phyloP scores from a whole-genome alignment of 441 rosid species.

The Monsonia emarginata region DNA sequence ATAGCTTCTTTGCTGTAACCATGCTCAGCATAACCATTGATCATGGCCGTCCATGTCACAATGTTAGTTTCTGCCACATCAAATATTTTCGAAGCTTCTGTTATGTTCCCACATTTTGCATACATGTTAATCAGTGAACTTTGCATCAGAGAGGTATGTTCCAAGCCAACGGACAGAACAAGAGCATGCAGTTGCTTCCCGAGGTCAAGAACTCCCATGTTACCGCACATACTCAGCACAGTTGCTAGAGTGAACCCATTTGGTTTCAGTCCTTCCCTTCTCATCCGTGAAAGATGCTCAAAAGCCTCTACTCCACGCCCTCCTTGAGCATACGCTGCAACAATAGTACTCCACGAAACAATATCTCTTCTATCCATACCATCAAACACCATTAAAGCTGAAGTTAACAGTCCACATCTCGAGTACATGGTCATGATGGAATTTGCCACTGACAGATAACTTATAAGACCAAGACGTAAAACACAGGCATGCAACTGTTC shows the following conservation, averaged over 20 bases:
- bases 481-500: constrained; percentile 68
- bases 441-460: constrained; percentile 52
- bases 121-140: constrained; percentile 85
- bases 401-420: constrained; percentile 45
- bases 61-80: constrained; percentile 40
- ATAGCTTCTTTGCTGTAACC: constrained; percentile 64
- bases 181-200: constrained; percentile 76
- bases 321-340: constrained; percentile 58
- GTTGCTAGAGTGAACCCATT: constrained; percentile 68
- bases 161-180: constrained; percentile 47
- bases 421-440: constrained; percentile 69
- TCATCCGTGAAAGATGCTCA: constrained; percentile 58
- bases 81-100: constrained; percentile 59
- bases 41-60: constrained; percentile 80
- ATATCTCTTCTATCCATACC: constrained; percentile 52
- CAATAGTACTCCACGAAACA: constrained; percentile 83
- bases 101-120: constrained; percentile 73
- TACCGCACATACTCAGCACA: constrained; percentile 68
- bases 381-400: constrained; percentile 45
- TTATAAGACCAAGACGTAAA: constrained; percentile 36
- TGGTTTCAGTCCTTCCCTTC: constrained; percentile 58
- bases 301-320: constrained; percentile 58
- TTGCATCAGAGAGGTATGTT: constrained; percentile 34
- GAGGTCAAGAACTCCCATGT: constrained; percentile 60
- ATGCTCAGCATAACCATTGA: constrained; percentile 82